Evolutionary conservation across 2,329 filamentous ascomycete genomes (phyloP).

Genomic region (Colletotrichum sp.): DNA sequence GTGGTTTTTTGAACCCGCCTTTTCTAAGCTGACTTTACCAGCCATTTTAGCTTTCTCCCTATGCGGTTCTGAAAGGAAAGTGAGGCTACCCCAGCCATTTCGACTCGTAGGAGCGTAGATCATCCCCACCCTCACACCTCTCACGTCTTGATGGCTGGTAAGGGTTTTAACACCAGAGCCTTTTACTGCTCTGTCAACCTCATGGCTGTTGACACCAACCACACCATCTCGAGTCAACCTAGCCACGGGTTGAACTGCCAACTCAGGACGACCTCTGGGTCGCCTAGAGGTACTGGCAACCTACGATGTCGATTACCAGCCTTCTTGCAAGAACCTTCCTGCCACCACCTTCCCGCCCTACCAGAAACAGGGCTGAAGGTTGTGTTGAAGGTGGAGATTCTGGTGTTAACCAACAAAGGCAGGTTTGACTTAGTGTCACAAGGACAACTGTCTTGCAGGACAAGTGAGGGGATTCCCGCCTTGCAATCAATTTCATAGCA

Average conservation of each 20-base stretch:
- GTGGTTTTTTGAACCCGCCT: not conserved
- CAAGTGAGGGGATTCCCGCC: not conserved
- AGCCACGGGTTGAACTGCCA: not conserved
- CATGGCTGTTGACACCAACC: not conserved
- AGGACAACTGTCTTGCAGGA: not conserved
- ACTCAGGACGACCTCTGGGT: not conserved
- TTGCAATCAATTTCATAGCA: not conserved
- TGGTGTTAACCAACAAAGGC: not conserved
- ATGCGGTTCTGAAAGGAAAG: not conserved
- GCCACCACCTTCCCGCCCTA: not conserved
- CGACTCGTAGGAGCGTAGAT: conserved; percentile 1
- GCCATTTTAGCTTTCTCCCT: not conserved
- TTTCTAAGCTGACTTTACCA: not conserved
- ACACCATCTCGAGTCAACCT: not conserved
- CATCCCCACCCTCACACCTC: not conserved
- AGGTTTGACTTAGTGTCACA: not conserved
- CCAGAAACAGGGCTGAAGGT: not conserved
- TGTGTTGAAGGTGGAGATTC: not conserved
- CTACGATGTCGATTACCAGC: not conserved
- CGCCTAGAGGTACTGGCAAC: not conserved
- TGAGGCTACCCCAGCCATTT: not conserved
- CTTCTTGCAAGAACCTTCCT: not conserved
- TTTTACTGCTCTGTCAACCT: not conserved
- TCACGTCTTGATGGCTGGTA: not conserved
- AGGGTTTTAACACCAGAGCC: not conserved